Evolutionary conservation across 1,139 yeast genomes (phyloP), one percentile per base, ranked within the genome.

Genomic region (Wickerhamomyces sp.): DNA sequence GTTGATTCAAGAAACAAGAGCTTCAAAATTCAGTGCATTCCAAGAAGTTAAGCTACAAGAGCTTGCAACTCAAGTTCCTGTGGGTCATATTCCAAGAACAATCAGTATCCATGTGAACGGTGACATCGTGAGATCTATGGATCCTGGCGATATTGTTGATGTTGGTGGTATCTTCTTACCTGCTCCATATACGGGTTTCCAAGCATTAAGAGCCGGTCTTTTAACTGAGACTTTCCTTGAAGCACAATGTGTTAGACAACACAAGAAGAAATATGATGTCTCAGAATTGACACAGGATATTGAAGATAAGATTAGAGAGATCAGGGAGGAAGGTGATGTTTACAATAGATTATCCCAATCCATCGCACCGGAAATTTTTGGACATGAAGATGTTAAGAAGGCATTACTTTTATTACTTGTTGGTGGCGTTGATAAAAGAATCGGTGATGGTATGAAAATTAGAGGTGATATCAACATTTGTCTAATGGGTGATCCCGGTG

Each of bases 401-500:
- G 89, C 96, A 9, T 66, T 93, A 39, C 64, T 93, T 31, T 64
- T 93, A 43, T 68, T 91, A 39, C 68, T 93, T 31, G 88, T 93
- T 48, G 96, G 98, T 39, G 98, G 98, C 55, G 97, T 89, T 23
- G 85, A 95, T 36, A 93, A 93, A 59, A 86, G 79, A 55, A 78
- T 89, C 50, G 95, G 95, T 30, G 98, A 93, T 62, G 99, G 99
- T 45, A 78, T 93, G 82, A 80, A 83, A 54, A 91, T 93, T 55
- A 80, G 99, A 68, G 99, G 99, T 55, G 98, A 93, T 58, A 86
- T 93, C 47, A 93, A 93, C 57, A 78, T 93, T 36, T 85, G 97
- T 65, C 72, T 93, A 38, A 91, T 93, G 97, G 99, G 99, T 50
- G 99, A 93, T 55, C 99, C 99, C 26, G 98, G 98, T 70, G 98